phyloP scores from a whole-genome alignment of 768 basidiomycete genomes.

The Boletus insuetus region DNA sequence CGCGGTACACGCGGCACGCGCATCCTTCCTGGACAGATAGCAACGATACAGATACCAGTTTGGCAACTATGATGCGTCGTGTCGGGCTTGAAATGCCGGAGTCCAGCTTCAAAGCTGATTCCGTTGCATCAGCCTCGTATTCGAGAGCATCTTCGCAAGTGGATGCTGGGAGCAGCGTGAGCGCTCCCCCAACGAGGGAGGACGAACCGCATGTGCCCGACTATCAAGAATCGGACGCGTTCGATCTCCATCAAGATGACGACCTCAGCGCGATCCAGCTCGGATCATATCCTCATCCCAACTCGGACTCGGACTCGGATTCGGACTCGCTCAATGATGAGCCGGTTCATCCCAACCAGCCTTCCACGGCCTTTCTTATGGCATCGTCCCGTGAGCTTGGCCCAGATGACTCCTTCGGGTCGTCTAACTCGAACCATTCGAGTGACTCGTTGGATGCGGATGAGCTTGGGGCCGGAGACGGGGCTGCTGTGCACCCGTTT shows the following conservation, averaged over 20 bases:
- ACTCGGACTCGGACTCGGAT: conserved; percentile 32
- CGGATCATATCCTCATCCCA: conserved; percentile 6
- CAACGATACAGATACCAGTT: conserved; percentile 50
- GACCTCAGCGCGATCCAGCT: conserved; percentile 19
- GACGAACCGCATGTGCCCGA: conserved; percentile 23
- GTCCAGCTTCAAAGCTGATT: conserved; percentile 22
- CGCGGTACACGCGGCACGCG: conserved; percentile 54
- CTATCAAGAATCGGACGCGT: conserved; percentile 20
- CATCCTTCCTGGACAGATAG: conserved; percentile 39
- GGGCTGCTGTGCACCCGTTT: conserved; percentile 58
- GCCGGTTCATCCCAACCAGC: conserved; percentile 57
- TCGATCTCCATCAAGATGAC: conserved; percentile 27
- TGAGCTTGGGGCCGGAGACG: conserved; percentile 33
- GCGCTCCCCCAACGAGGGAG: background rate
- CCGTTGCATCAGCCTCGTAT: conserved; percentile 12
- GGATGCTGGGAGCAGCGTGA: background rate
- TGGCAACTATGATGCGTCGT: conserved; percentile 70
- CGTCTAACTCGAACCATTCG: conserved; percentile 59
- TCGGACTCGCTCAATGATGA: conserved; percentile 58
- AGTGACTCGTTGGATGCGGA: conserved; percentile 54
- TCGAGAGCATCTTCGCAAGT: conserved; percentile 8
- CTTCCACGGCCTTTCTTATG: conserved; percentile 71
- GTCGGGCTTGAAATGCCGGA: conserved; percentile 49
- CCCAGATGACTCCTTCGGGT: conserved; percentile 36
- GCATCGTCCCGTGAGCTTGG: conserved; percentile 39